Percentiles rank a stretch among this genome's conserved stretches.
Evolutionary conservation across 2,329 filamentous ascomycete genomes (phyloP).

Genomic region (Hymenoscyphus albidus): DNA sequence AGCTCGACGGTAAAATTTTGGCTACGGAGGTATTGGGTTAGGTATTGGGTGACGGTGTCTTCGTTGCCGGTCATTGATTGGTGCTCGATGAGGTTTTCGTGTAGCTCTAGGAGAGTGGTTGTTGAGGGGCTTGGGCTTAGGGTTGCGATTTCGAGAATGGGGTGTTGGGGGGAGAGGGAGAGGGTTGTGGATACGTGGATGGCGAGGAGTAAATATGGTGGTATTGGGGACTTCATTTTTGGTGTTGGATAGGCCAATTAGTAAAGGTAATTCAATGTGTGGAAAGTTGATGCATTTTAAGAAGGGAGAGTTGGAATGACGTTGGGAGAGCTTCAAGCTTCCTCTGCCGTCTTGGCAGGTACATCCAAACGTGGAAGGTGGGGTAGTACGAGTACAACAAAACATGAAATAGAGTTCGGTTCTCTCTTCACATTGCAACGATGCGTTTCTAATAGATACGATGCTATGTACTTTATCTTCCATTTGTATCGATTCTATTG

Average conservation of each 20-base stretch:
- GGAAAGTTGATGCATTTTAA: neutral
- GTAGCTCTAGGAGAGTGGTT: slow-evolving; percentile 50
- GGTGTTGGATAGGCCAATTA: neutral
- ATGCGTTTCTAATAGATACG: too few species aligned
- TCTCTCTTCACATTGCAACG: too few species aligned
- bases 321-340: neutral
- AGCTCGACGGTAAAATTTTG: slow-evolving; percentile 60
- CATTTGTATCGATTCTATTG: too few species aligned
- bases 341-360: neutral
- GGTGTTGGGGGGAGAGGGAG: slow-evolving; percentile 5
- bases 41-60: slow-evolving; percentile 52
- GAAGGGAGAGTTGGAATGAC: neutral
- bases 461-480: too few species aligned
- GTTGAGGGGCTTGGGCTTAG: slow-evolving; percentile 6
- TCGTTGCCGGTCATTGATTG: slow-evolving; percentile 62
- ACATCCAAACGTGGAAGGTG: neutral
- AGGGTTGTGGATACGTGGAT: slow-evolving; percentile 1
- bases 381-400: neutral
- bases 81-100: slow-evolving; percentile 58
- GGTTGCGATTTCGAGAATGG: slow-evolving; percentile 12
- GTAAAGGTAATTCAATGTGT: neutral
- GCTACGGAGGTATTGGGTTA: slow-evolving; percentile 52
- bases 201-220: neutral
- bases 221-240: slow-evolving; percentile 5
- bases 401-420: too few species aligned